Evolutionary conservation across 805 yeast genomes (phyloP), one percentile per base, ranked within the genome.

Genomic region (Saturnispora saitoi): DNA sequence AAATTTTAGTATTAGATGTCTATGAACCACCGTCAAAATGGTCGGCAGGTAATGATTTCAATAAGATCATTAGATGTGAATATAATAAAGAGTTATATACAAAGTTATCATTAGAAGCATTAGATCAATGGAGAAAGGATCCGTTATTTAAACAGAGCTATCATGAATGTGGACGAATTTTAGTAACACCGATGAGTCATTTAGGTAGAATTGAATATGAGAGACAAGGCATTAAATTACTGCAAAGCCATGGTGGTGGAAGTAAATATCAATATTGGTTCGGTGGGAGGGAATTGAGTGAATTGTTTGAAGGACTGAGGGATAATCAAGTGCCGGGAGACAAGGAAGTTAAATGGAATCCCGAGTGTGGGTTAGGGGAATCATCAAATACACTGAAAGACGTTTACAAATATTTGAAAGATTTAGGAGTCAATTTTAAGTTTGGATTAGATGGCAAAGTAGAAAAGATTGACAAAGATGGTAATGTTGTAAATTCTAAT

Each of bases 51-150:
- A 66, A 63, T 42, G 80, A 75, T 52, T 63, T 63, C 43, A 74
- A 75, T 51, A 73, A 75, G 54, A 74, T 75, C 41, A 67, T 75
- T 17, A 61, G 79, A 47, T 62, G 72, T 3, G 79, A 75, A 51
- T 75, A 75, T 48, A 56, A 65, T 5, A 75, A 73, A 48, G 45
- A 58, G 19, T 56, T 64, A 17, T 73, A 74, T 49, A 61, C 76
- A 0, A 59, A 60, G 38, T 44, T 75, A 45, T 62, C 76, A 1
- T 61, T 72, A 4, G 78, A 75, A 54, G 77, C 78, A 3, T 51
- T 70, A 42, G 34, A 58, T 4, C 43, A 55, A 48, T 72, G 76
- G 74, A 59, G 65, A 45, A 45, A 42, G 1, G 61, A 68, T 48
- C 62, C 64, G 3, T 42, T 67, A 6, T 70, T 54, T 42, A 56